Evolutionary conservation across 2,329 filamentous ascomycete genomes (phyloP).

Genomic region (Tolypocladium capitatum): DNA sequence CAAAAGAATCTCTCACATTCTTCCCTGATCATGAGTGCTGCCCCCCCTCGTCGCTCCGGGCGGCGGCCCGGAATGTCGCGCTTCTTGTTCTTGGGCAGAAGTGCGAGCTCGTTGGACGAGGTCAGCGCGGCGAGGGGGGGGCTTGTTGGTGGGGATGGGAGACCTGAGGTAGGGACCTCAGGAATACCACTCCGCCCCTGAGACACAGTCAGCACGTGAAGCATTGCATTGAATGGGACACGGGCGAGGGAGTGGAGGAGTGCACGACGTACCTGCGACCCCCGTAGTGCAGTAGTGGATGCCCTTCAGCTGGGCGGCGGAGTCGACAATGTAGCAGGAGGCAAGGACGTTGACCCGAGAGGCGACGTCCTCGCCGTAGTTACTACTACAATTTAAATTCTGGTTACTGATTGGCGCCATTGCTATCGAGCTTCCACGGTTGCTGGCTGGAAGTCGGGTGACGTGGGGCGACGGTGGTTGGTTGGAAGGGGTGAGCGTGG

Average conservation of each 20-base stretch:
- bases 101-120: constrained; percentile 52
- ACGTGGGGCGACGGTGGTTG: background rate
- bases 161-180: constrained; percentile 78
- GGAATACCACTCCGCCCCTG: constrained; percentile 86
- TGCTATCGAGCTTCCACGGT: constrained; percentile 15
- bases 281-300: constrained; percentile 94
- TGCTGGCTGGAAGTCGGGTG: constrained; percentile 8
- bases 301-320: constrained; percentile 58
- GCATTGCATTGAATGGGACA: background rate
- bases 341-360: constrained; percentile 67
- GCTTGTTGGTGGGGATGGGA: constrained; percentile 75
- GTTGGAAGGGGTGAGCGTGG: background rate
- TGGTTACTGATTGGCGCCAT: constrained; percentile 61
- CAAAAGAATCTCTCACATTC: constrained; percentile 99
- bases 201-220: constrained; percentile 7
- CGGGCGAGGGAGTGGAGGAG: background rate
- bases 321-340: constrained; percentile 79
- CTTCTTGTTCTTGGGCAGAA: constrained; percentile 43
- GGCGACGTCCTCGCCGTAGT: constrained; percentile 57
- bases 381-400: constrained; percentile 58
- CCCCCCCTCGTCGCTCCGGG: constrained; percentile 63
- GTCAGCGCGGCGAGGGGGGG: constrained; percentile 73
- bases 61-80: constrained; percentile 26
- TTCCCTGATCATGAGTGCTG: constrained; percentile 92
- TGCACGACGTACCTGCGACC: constrained; percentile 51